These are phyloP conservation scores for Dothideomycetes sp. DNA, from an alignment of 2,329 filamentous ascomycete species.

Conservation along the genomic window DNA sequence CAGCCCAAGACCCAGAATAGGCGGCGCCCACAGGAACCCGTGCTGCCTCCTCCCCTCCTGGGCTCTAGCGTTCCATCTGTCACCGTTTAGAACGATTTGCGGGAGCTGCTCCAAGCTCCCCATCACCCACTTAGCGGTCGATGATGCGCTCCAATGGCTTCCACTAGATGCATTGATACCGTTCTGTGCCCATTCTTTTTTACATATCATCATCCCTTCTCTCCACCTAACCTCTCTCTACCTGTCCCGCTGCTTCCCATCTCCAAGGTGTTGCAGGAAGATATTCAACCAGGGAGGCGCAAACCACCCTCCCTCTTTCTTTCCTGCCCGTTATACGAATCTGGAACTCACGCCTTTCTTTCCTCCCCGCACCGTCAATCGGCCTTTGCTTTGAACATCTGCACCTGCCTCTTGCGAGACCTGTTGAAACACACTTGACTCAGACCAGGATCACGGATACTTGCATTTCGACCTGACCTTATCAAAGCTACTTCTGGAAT, in stretches of 20 bases:
- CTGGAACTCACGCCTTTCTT: conserved; percentile 8
- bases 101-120: conserved; percentile 14
- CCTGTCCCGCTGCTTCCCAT: conserved; percentile 5
- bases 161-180: conserved; percentile 14
- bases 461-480: conserved; percentile 7
- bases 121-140: conserved; percentile 13
- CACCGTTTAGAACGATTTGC: conserved; percentile 14
- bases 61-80: conserved; percentile 13
- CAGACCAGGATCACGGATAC: conserved; percentile 11
- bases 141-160: conserved; percentile 15
- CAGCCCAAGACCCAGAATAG: conserved; percentile 12
- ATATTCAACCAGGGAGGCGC: conserved; percentile 8
- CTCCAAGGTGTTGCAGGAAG: conserved; percentile 6
- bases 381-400: not conserved
- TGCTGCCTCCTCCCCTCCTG: conserved; percentile 11
- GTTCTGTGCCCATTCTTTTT: conserved; percentile 13
- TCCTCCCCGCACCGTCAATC: conserved; percentile 6
- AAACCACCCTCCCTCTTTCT: conserved; percentile 1
- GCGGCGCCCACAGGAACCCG: conserved; percentile 13
- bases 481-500: conserved; percentile 13
- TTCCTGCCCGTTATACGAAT: conserved; percentile 8
- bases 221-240: conserved; percentile 11
- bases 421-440: conserved; percentile 14
- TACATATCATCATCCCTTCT: conserved; percentile 12
- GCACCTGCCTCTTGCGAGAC: conserved; percentile 11